Percentiles rank a stretch among this genome's conserved stretches.
phyloP scores from a whole-genome alignment of 169 alveolate species.

The Cryptosporidium ryanae region DNA sequence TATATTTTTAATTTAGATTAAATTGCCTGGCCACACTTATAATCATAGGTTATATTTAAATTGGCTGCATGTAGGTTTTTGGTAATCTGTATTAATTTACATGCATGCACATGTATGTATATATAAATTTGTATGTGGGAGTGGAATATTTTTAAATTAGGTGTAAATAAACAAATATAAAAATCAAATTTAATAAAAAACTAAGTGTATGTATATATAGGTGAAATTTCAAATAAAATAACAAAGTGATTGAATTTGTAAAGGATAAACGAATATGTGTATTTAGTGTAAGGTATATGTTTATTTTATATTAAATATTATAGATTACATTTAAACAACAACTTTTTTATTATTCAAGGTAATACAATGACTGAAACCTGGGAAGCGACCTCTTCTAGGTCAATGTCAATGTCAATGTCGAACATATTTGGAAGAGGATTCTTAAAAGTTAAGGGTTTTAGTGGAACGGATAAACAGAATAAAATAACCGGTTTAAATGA shows the following conservation, averaged over 20 bases:
- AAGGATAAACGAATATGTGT: too few relatives aligned
- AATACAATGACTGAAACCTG: conserved; percentile 56
- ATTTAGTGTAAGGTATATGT: not conserved
- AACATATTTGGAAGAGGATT: conserved; percentile 37
- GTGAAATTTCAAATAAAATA: not conserved
- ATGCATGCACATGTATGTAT: not conserved
- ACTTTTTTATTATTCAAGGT: not conserved
- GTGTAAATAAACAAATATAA: not conserved
- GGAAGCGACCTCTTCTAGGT: conserved; percentile 9
- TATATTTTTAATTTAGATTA: too few relatives aligned
- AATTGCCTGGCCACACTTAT: too few relatives aligned
- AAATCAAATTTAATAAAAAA: not conserved
- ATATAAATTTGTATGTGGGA: not conserved
- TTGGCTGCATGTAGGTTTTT: not conserved
- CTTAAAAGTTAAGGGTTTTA: not conserved
- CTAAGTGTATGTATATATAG: not conserved
- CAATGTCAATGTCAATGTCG: conserved; percentile 73
- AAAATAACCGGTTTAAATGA: not conserved
- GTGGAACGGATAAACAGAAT: not conserved
- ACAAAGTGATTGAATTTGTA: too few relatives aligned
- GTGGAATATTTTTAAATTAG: too few relatives aligned
- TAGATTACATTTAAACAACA: not conserved
- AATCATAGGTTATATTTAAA: too few relatives aligned
- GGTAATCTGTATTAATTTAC: not conserved
- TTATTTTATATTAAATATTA: not conserved